Percentiles rank a stretch among this genome's conserved stretches.
Evolutionary conservation across 2,329 filamentous ascomycete species (phyloP).

Genomic region (Emergomyces africanus): DNA sequence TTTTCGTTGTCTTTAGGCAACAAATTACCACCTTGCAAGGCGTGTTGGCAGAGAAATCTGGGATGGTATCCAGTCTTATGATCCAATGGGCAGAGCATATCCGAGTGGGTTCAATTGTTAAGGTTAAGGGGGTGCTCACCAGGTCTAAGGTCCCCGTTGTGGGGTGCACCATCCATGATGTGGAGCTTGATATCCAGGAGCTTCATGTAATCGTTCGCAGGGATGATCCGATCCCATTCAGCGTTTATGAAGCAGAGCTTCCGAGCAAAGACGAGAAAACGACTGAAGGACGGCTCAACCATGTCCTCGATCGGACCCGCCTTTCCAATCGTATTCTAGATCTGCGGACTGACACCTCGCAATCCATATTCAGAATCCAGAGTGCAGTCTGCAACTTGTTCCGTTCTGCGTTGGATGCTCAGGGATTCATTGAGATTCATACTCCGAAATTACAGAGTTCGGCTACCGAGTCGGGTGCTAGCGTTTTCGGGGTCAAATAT

Average conservation of each 20-base stretch:
- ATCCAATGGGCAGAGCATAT: constrained; percentile 80
- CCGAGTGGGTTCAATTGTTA: constrained; percentile 63
- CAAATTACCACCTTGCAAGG: constrained; percentile 75
- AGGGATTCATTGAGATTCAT: constrained; percentile 84
- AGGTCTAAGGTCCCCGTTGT: constrained; percentile 61
- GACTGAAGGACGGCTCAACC: constrained; percentile 43
- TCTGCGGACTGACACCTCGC: constrained; percentile 71
- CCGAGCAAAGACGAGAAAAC: constrained; percentile 43
- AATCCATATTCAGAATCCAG: constrained; percentile 78
- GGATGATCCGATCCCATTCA: constrained; percentile 53
- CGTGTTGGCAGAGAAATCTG: constrained; percentile 52
- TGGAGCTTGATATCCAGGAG: constrained; percentile 61
- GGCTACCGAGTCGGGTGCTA: constrained; percentile 81
- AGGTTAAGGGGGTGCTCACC: constrained; percentile 61
- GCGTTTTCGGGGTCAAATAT: constrained; percentile 86
- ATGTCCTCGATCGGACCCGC: constrained; percentile 60
- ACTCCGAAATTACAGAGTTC: constrained; percentile 84
- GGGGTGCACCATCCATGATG: constrained; percentile 59
- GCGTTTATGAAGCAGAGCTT: constrained; percentile 57
- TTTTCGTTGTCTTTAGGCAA: constrained; percentile 78
- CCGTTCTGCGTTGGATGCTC: constrained; percentile 58
- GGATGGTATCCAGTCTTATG: constrained; percentile 57
- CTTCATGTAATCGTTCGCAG: constrained; percentile 50
- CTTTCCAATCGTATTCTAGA: constrained; percentile 70
- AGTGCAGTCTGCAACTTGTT: constrained; percentile 70